Percentiles rank a stretch among this genome's conserved stretches.
phyloP scores from a whole-genome alignment of 2,329 filamentous ascomycete species.

The Periconia sp. region DNA sequence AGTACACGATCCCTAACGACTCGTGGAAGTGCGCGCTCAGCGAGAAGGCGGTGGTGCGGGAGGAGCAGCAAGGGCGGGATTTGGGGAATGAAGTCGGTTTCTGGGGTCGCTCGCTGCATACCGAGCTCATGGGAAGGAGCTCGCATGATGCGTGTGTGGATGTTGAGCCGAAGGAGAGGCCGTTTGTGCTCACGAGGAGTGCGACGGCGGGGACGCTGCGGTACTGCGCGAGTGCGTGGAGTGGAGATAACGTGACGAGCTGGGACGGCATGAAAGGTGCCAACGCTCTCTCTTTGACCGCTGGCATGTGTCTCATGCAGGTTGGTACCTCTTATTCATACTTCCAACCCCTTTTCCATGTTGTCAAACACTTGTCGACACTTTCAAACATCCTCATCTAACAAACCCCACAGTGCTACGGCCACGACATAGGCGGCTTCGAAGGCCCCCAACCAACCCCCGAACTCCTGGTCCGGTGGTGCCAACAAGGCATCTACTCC shows the following conservation, averaged over 20 bases:
- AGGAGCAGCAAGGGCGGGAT: constrained; percentile 36
- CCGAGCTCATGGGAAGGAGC: constrained; percentile 70
- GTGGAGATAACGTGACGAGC: constrained; percentile 73
- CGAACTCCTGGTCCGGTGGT: constrained; percentile 71
- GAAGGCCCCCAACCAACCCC: constrained; percentile 72
- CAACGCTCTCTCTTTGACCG: constrained; percentile 68
- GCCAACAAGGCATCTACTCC: constrained; percentile 70
- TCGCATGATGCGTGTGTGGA: constrained; percentile 68
- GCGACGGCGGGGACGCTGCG: constrained; percentile 70
- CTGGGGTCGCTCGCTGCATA: constrained; percentile 70
- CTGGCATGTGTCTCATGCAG: constrained; percentile 68
- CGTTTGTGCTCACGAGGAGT: constrained; percentile 70
- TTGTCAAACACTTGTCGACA: no score
- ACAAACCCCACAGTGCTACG: constrained; percentile 58
- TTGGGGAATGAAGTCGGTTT: constrained; percentile 59
- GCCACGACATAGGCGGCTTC: constrained; percentile 75
- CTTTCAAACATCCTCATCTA: no score
- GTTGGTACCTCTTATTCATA: constrained; percentile 28
- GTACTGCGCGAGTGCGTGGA: constrained; percentile 73
- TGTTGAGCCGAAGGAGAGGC: constrained; percentile 59
- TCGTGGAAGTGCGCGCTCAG: constrained; percentile 65
- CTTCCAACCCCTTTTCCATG: background rate
- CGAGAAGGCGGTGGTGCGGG: constrained; percentile 28
- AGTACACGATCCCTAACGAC: constrained; percentile 69
- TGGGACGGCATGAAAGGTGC: constrained; percentile 74